These are phyloP conservation scores for Phytophthora idaei DNA, from an alignment of 352 stramenopile genomes.

Conservation along the genomic window DNA sequence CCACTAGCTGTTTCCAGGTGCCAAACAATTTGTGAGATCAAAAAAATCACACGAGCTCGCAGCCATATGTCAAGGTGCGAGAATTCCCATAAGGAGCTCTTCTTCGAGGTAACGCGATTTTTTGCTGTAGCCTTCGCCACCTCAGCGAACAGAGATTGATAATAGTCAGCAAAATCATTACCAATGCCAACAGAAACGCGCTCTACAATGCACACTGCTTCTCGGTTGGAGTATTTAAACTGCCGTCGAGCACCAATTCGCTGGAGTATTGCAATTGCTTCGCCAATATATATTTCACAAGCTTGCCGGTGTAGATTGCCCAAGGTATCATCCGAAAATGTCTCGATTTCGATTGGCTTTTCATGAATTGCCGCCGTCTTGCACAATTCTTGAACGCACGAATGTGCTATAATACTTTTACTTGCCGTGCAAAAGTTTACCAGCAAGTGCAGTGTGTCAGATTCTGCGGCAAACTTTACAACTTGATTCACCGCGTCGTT, in stretches of 20 bases:
- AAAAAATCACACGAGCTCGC: conserved; percentile 16
- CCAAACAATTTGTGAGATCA: conserved; percentile 27
- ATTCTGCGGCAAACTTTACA: conserved; percentile 7
- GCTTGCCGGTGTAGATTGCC: conserved; percentile 27
- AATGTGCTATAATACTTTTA: conserved; percentile 12
- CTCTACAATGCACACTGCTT: conserved; percentile 5
- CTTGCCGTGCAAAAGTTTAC: conserved; percentile 20
- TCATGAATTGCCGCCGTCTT: background rate
- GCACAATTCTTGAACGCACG: conserved; percentile 22
- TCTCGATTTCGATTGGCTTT: conserved; percentile 1
- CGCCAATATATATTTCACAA: conserved; percentile 37
- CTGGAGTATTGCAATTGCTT: conserved; percentile 33
- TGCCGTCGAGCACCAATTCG: conserved; percentile 25
- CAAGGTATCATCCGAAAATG: background rate
- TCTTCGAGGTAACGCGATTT: background rate
- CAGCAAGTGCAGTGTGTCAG: conserved; percentile 7
- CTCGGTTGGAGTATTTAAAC: conserved; percentile 25
- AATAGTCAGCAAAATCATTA: conserved; percentile 7
- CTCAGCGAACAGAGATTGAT: conserved; percentile 3
- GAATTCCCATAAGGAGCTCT: conserved; percentile 19
- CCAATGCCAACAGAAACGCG: background rate
- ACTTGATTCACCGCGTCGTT: background rate
- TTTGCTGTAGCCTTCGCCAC: background rate
- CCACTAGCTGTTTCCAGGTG: conserved; percentile 15
- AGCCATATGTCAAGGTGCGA: conserved; percentile 11